Evolutionary conservation across 1,284 basidiomycete species (phyloP).

Genomic region (Austropuccinia psidii): DNA sequence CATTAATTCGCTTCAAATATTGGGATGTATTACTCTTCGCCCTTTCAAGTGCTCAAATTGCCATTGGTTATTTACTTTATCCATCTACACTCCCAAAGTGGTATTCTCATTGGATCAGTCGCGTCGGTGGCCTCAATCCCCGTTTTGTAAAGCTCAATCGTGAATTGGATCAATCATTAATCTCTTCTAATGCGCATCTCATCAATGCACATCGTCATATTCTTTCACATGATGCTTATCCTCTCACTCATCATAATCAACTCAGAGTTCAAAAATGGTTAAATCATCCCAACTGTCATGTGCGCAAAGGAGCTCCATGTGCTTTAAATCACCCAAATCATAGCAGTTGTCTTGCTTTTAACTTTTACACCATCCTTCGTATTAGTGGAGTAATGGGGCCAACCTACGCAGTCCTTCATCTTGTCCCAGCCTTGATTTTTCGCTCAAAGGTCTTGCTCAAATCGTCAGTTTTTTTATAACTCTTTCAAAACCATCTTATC

Average conservation of each 20-base stretch:
- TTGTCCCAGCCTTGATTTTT: constrained; percentile 28
- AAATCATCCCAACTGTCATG: neutral
- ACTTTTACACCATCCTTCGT: neutral
- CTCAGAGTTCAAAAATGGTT: constrained; percentile 24
- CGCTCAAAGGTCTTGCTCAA: constrained; percentile 21
- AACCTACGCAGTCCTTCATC: constrained; percentile 35
- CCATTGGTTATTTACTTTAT: constrained; percentile 18
- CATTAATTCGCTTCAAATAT: constrained; percentile 7
- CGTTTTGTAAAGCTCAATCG: constrained; percentile 23
- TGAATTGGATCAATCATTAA: neutral
- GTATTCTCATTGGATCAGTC: constrained; percentile 24
- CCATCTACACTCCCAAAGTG: constrained; percentile 17
- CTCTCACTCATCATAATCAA: constrained; percentile 1
- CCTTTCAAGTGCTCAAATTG: constrained; percentile 20
- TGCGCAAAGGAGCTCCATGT: constrained; percentile 8
- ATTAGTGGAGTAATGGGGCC: constrained; percentile 15
- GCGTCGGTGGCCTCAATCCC: constrained; percentile 25
- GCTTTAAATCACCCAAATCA: constrained; percentile 13
- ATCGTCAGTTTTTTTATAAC: neutral
- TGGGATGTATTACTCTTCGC: constrained; percentile 23
- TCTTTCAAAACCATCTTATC: neutral
- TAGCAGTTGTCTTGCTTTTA: constrained; percentile 16
- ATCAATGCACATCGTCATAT: neutral
- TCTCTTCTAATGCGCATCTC: neutral
- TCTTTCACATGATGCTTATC: constrained; percentile 9